Conservation (phyloP, 768 basidiomycete species). For the Phanerochaete sordida region DNA sequence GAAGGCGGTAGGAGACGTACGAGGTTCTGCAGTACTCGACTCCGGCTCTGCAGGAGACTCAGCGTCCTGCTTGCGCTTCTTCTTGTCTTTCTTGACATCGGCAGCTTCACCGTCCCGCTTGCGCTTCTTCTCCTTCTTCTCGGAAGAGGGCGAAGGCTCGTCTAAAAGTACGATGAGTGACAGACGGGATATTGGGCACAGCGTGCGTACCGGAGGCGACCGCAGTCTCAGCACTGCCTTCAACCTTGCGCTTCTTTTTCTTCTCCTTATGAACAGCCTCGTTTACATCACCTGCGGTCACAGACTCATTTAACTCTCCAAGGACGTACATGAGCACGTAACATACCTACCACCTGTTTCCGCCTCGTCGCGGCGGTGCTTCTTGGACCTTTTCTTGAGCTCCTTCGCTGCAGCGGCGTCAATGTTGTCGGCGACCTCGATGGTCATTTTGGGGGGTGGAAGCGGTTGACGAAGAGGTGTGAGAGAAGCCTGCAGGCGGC, state of each 20-base stretch:
- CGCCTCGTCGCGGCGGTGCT: constrained; percentile 10
- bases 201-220: not conserved
- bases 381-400: constrained; percentile 18
- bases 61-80: constrained; percentile 19
- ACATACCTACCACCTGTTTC: constrained; percentile 21
- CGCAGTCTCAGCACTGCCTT: not conserved
- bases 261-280: constrained; percentile 1
- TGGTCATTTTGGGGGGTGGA: not conserved
- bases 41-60: constrained; percentile 4
- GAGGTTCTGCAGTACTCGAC: not conserved
- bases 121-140: constrained; percentile 35
- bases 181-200: not conserved
- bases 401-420: not conserved
- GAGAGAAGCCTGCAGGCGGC: not conserved
- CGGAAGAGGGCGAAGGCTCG: not conserved
- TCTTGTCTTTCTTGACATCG: constrained; percentile 1
- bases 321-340: not conserved
- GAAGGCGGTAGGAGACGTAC: not conserved
- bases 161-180: not conserved
- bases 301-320: not conserved
- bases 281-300: not conserved
- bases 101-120: constrained; percentile 34
- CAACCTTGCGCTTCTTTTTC: constrained; percentile 11
- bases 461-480: not conserved
- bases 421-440: not conserved